These are phyloP conservation scores for Acanthamoeba lenticulata DNA, from an alignment of 208 protist species.

Conservation along the genomic window DNA sequence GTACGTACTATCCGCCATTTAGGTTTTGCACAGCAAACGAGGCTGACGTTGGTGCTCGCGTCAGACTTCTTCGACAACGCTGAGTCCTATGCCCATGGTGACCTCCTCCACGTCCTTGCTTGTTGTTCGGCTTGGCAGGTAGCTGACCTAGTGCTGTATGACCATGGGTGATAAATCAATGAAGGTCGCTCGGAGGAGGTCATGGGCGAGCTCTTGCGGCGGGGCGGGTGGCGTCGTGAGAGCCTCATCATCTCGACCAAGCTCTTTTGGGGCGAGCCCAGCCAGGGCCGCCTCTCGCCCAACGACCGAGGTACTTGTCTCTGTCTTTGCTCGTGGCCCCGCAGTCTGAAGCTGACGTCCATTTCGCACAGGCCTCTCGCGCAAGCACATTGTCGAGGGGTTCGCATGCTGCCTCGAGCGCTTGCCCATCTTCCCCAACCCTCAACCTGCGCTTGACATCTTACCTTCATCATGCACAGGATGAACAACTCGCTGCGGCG, in stretches of 20 bases:
- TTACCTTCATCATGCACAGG: background rate
- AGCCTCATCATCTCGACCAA: conserved; percentile 72
- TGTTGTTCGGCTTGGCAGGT: background rate
- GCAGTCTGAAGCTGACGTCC: background rate
- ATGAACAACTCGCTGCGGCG: conserved; percentile 39
- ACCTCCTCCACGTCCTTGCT: background rate
- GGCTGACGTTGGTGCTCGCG: background rate
- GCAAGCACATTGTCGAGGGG: conserved; percentile 77
- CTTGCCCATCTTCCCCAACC: too few species aligned
- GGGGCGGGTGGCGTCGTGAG: conserved; percentile 63
- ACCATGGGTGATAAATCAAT: too few species aligned
- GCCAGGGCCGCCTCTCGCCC: background rate
- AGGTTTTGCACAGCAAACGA: background rate
- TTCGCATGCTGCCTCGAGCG: background rate
- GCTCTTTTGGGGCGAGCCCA: conserved; percentile 72
- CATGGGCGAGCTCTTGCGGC: conserved; percentile 67
- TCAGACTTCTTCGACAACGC: conserved; percentile 77
- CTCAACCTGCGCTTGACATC: too few species aligned
- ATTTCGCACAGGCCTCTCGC: conserved; percentile 62
- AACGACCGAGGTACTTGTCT: conserved; percentile 62
- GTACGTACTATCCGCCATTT: background rate
- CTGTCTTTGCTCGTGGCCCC: background rate
- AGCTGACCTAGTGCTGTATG: background rate
- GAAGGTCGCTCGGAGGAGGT: conserved; percentile 59
- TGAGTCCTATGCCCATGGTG: conserved; percentile 72